Conservation (phyloP, 1,284 basidiomycete species). For the Lentinula novae-zelandiae region DNA sequence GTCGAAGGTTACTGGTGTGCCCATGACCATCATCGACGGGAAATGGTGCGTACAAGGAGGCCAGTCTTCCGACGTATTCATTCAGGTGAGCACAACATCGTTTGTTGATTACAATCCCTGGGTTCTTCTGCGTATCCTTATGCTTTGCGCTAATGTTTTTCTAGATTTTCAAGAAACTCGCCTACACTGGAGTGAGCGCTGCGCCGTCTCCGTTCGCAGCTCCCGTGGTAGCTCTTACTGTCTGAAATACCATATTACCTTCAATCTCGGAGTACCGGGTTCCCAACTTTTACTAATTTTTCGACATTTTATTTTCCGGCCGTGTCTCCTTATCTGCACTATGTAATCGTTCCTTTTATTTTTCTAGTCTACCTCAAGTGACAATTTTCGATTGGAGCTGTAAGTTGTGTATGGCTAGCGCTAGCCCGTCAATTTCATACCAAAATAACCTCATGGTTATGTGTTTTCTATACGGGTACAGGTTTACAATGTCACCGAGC, state of each 20-base stretch:
- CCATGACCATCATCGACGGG: conserved; percentile 75
- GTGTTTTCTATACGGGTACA: too few relatives aligned
- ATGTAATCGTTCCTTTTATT: not conserved
- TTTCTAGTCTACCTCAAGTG: not conserved
- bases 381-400: not conserved
- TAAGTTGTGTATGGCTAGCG: not conserved
- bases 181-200: conserved; percentile 15
- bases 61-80: conserved; percentile 67
- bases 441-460: not conserved
- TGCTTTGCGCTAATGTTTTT: not conserved
- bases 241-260: not conserved
- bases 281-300: not conserved
- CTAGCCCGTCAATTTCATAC: not conserved
- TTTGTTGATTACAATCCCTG: not conserved
- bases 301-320: not conserved
- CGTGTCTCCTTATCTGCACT: not conserved
- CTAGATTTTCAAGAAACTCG: conserved; percentile 34
- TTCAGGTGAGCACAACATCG: conserved; percentile 47
- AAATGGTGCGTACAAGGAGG: conserved; percentile 78
- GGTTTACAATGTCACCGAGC: not conserved
- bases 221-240: conserved; percentile 8
- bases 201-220: conserved; percentile 15
- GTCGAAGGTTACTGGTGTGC: conserved; percentile 71
- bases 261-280: not conserved
- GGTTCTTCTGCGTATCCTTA: not conserved